Percentiles rank a stretch among this genome's conserved stretches.
Evolutionary conservation across 164 flowering plant genomes (phyloP).

Genomic region (Nymphaea thermarum): DNA sequence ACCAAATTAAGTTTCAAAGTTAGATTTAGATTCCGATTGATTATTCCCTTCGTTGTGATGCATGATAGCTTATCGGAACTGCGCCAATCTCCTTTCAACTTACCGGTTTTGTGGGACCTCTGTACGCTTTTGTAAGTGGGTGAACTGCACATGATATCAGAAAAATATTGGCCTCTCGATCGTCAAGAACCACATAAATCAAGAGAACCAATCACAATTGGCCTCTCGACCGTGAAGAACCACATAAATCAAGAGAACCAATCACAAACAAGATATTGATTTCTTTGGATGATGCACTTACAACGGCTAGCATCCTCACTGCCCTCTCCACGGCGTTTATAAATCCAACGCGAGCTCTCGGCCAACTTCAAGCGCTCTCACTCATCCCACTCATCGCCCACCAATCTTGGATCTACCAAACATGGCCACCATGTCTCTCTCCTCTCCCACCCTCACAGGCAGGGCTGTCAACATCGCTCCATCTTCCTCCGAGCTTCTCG

Average conservation of each 20-base stretch:
- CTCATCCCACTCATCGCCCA: background rate
- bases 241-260: background rate
- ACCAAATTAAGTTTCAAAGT: too few relatives aligned
- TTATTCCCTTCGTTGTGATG: too few relatives aligned
- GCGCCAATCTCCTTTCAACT: too few relatives aligned
- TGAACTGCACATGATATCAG: too few relatives aligned
- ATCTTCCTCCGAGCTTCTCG: slow-evolving; percentile 2
- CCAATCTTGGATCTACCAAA: background rate
- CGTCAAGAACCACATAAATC: background rate
- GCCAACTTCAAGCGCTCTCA: background rate
- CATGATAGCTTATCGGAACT: too few relatives aligned
- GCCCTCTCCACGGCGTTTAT: background rate
- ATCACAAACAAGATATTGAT: background rate
- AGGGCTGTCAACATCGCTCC: background rate
- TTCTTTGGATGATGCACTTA: background rate
- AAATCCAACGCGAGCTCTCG: background rate
- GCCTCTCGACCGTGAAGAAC: too few relatives aligned
- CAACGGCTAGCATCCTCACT: background rate
- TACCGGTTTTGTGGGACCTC: too few relatives aligned
- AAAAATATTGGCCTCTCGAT: too few relatives aligned
- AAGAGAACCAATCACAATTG: background rate
- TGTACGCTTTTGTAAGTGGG: too few relatives aligned
- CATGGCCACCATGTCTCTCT: background rate
- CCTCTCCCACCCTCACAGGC: background rate
- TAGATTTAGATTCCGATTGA: too few relatives aligned